Evolutionary conservation across 2,329 filamentous ascomycete genomes (phyloP).

Genomic region (Colletotrichum liriopes): DNA sequence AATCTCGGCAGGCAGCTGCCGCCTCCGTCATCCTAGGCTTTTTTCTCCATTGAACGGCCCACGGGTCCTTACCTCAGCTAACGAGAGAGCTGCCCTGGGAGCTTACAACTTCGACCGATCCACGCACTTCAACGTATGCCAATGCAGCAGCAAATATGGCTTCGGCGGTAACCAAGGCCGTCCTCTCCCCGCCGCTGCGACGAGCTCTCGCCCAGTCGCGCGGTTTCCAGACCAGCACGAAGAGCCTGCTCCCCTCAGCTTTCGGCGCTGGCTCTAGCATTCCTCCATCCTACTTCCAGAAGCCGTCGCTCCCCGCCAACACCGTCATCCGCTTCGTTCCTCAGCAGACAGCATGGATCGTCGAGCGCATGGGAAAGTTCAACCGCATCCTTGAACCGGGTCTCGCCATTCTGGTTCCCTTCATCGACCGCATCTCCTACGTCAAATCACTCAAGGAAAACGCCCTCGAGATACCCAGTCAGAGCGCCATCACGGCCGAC

Average conservation of each 20-base stretch:
- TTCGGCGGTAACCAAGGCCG: conserved; percentile 44
- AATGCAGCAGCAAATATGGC: conserved; percentile 44
- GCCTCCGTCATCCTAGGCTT: conserved; percentile 27
- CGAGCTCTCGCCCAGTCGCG: conserved; percentile 40
- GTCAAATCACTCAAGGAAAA: conserved; percentile 98
- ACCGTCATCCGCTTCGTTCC: conserved; percentile 97
- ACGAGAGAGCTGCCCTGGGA: conserved; percentile 23
- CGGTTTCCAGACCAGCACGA: conserved; percentile 40
- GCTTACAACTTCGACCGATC: conserved; percentile 30
- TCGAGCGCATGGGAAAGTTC: conserved; percentile 99
- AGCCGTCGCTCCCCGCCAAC: conserved; percentile 85
- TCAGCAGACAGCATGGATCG: conserved; percentile 99
- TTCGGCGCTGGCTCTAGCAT: conserved; percentile 55
- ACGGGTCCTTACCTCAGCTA: conserved; percentile 18
- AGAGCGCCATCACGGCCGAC: conserved; percentile 98
- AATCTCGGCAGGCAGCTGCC: conserved; percentile 34
- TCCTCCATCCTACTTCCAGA: conserved; percentile 86
- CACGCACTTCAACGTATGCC: conserved; percentile 29
- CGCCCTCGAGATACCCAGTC: conserved; percentile 96
- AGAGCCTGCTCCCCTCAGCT: conserved; percentile 43
- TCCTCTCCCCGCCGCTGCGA: conserved; percentile 42
- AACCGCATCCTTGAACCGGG: conserved; percentile 93
- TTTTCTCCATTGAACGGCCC: conserved; percentile 19
- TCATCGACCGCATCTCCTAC: conserved; percentile 96
- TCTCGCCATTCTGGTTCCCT: conserved; percentile 88